Conservation (phyloP, 1,139 yeast species). For the Diutina pseudorugosa region DNA sequence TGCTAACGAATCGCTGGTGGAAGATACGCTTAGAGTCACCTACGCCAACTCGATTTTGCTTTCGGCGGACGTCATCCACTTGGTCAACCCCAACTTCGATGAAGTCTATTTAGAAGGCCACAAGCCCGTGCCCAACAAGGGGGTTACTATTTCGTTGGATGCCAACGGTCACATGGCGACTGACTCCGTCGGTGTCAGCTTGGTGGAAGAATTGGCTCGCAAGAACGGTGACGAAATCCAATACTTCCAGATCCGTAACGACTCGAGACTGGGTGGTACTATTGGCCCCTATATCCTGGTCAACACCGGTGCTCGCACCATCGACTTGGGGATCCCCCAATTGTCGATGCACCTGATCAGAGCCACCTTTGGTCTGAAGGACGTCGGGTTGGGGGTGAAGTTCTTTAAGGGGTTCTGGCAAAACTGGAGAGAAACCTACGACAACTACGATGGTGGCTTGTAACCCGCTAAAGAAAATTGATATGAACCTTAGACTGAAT, state of each 20-base stretch:
- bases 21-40: neutral
- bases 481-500: neutral
- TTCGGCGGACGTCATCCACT: constrained; percentile 59
- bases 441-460: neutral
- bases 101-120: constrained; percentile 57
- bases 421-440: constrained; percentile 3
- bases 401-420: constrained; percentile 52
- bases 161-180: constrained; percentile 77
- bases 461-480: neutral
- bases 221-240: constrained; percentile 52
- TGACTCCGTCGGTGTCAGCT: constrained; percentile 56
- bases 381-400: constrained; percentile 53
- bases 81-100: constrained; percentile 51
- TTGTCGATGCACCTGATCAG: constrained; percentile 75
- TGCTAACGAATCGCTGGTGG: constrained; percentile 8
- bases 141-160: constrained; percentile 59
- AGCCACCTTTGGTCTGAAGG: constrained; percentile 62
- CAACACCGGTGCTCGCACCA: constrained; percentile 61
- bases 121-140: constrained; percentile 69
- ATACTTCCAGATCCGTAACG: constrained; percentile 61
- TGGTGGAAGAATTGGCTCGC: constrained; percentile 54
- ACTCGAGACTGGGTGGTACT: constrained; percentile 66
- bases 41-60: constrained; percentile 46
- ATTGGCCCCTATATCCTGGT: constrained; percentile 63
- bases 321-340: constrained; percentile 71